Evolutionary conservation across 192 early-diverging fungal species (phyloP), one percentile per base, ranked within the genome.

Genomic region (Coemansia sp.): DNA sequence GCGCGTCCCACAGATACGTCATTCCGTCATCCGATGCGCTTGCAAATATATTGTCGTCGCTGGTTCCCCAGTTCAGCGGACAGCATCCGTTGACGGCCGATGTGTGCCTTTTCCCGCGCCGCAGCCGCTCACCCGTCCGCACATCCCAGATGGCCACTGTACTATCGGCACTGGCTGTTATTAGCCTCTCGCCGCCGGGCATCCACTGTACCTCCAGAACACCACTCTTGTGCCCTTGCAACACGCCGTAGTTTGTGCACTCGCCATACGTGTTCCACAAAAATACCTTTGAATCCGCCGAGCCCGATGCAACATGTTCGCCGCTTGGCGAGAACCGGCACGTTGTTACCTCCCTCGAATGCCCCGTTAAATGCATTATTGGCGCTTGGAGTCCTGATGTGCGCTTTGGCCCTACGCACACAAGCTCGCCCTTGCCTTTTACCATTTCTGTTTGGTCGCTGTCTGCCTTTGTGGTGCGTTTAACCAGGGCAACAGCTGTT

Each of bases 201-300:
- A 92, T 90, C 97, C 97, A 99, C 48, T 92, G 89, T 19, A 96
- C 64, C 71, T 99, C 92, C 62, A 95, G 60, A 19, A 99, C 79
- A 3, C 92, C 79, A 36, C 92, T 89, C 52, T 82, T 84, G 67
- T 99, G 95, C 17, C 94, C 95, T 56, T 91, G 88, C 56, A 99
- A 79, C 17, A 91, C 73, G 6, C 87, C 89, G 65, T 92, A 96
- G 75, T 99, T 99, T 50, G 75, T 57, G 67, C 92, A 92, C 53
- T 96, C 94, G 6, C 95, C 91, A 66, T 92, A 91, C 14, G 92
- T 92, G 58, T 93, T 90, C 97, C 97, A 99, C 38, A 99, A 70
- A 60, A 94, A 87, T 22, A 97, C 91, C n/a, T 81, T 77, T 69
- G 86, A 81, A 68, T 97, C 97, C 48, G 84, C 85, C 34, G 88